Base-by-base conservation (phyloP, 148 eudicot species). In the Rhododendron mucronatum region DNA sequence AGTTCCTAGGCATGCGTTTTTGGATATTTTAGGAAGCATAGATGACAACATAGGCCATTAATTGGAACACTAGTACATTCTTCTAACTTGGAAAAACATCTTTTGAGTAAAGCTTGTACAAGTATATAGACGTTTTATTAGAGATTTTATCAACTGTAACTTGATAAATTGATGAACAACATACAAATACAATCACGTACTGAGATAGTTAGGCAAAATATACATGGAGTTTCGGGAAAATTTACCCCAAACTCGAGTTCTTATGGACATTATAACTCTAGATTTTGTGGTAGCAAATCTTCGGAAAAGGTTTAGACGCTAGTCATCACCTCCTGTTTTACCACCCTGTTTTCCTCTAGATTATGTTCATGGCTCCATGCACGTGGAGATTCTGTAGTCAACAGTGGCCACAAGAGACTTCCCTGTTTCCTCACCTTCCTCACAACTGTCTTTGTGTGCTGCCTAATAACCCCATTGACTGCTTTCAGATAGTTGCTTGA, bases 401-500 rank as follows among this genome's bases (percentile, higher is more conserved):
- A 82, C 50, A 92, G 44, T 23, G 96, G 94, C 97, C 95, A 93
- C 83, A 90, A 45, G 37, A 80, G 87, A 74, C 91, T 91, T 78
- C 92, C 91, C 81, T 92, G 86, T 85, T 88, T 78, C 55, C 88
- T 91, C 73, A 83, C 88, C 88, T 85, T 90, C 63, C 86, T 91
- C 71, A 89, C 86, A 3, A 81, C 88, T 20, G 45, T 67, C 88
- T 90, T 89, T 4, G 89, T 90, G 65, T 90, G 86, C 65, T 93
- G 93, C 88, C 89, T 90, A 84, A 94, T 84, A 35, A 94, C 92
- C 37, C 87, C 90, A 39, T 91, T 92, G 47, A 94, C 85, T 16
- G 98, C 97, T 90, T 92, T 96, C 3, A 92, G 86, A 84, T 96
- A 96, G 90, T 94, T 96, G 88, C 90, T 92, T 2, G 98, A 96